Conservation (phyloP, 768 basidiomycete species). For the Tulasnella sp. region DNA sequence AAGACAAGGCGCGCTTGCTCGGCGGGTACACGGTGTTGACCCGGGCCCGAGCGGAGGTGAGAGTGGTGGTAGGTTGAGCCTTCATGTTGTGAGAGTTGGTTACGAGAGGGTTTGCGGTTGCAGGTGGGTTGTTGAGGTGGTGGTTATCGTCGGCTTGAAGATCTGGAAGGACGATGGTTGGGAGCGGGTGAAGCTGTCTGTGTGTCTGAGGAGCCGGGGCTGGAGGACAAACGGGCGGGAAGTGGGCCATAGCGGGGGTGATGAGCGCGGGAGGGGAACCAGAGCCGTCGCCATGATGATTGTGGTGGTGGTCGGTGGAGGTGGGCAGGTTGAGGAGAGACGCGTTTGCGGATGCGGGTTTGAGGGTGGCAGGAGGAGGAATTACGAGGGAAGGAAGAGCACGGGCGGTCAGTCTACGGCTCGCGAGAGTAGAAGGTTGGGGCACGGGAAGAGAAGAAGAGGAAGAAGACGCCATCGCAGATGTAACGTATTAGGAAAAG, state of each 20-base stretch:
- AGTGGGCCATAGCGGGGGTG: conserved; percentile 30
- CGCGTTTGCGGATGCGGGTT: neutral
- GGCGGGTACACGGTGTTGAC: conserved; percentile 33
- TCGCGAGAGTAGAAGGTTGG: conserved; percentile 30
- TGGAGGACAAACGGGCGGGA: conserved; percentile 33
- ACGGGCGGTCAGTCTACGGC: conserved; percentile 32
- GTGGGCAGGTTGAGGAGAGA: neutral
- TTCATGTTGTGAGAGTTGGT: conserved; percentile 70
- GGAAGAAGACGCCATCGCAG: conserved; percentile 24
- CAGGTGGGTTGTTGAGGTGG: conserved; percentile 41
- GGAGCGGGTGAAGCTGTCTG: conserved; percentile 25
- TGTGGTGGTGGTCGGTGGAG: neutral
- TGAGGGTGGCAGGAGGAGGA: neutral
- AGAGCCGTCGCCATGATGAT: conserved; percentile 29
- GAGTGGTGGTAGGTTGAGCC: conserved; percentile 32
- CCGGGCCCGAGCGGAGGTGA: conserved; percentile 19
- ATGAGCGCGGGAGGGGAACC: conserved; percentile 35
- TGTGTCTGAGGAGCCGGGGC: conserved; percentile 29
- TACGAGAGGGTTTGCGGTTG: conserved; percentile 59
- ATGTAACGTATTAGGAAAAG: conserved; percentile 25
- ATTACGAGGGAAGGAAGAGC: conserved; percentile 14
- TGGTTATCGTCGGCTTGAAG: conserved; percentile 75
- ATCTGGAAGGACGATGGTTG: conserved; percentile 30
- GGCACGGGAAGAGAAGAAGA: conserved; percentile 18
- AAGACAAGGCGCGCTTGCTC: conserved; percentile 36